A percentile compares a stretch with the other conserved stretches of the same genome.
These are phyloP conservation scores for Leccinum uliginosum DNA, from an alignment of 768 basidiomycete species.

Conservation along the genomic window DNA sequence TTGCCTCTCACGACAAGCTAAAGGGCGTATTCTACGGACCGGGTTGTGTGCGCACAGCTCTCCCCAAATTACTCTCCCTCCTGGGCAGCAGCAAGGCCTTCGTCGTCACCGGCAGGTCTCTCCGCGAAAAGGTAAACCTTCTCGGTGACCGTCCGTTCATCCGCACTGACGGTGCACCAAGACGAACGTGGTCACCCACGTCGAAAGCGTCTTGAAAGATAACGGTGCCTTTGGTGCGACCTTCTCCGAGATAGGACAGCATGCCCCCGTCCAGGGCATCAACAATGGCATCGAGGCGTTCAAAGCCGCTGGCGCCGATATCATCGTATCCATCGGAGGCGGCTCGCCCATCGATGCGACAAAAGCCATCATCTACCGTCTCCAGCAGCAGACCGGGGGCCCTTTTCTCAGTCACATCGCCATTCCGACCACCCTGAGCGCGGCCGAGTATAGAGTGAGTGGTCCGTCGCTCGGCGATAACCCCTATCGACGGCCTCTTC, in stretches of 20 bases:
- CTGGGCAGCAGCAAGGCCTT: constrained; percentile 61
- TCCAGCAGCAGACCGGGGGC: constrained; percentile 53
- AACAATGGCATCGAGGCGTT: constrained; percentile 50
- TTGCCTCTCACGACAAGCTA: constrained; percentile 64
- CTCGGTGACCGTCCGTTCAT: background rate
- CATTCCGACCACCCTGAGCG: constrained; percentile 78
- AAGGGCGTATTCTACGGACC: constrained; percentile 54
- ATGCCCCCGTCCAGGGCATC: constrained; percentile 67
- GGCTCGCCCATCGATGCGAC: constrained; percentile 78
- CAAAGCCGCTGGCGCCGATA: constrained; percentile 55
- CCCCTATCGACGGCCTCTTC: constrained; percentile 1
- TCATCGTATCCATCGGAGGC: constrained; percentile 72
- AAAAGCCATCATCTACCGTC: constrained; percentile 64
- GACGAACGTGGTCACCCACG: constrained; percentile 23
- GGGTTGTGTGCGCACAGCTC: constrained; percentile 55
- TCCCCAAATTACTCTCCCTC: constrained; percentile 55
- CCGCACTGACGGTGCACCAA: constrained; percentile 14
- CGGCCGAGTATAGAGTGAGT: constrained; percentile 67
- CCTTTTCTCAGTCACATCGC: constrained; percentile 62
- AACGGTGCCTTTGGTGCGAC: constrained; percentile 59
- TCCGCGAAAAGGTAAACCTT: constrained; percentile 51
- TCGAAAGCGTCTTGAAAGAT: constrained; percentile 46
- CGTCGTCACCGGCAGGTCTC: constrained; percentile 66
- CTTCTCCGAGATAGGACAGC: constrained; percentile 71
- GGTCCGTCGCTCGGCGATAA: background rate